Conservation (phyloP, 768 basidiomycete genomes). For the Leucogyrophana mollusca region DNA sequence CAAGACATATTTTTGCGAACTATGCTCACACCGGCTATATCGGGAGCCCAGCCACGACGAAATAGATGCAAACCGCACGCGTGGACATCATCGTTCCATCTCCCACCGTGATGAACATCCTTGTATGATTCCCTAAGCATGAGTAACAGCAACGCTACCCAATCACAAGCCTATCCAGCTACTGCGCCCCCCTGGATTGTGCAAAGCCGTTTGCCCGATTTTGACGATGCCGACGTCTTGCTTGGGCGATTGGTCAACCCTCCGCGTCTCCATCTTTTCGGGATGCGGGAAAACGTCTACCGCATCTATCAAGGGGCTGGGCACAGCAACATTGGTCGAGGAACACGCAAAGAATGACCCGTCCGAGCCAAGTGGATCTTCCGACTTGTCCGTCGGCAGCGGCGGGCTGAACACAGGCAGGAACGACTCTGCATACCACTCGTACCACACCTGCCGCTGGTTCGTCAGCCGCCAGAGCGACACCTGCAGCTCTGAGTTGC, state of each 20-base stretch:
- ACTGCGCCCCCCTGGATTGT: conserved; percentile 87
- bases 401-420: conserved; percentile 54
- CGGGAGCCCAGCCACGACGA: too few relatives aligned
- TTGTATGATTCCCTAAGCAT: too few relatives aligned
- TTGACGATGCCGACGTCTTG: conserved; percentile 58
- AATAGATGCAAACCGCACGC: too few relatives aligned
- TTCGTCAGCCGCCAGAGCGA: conserved; percentile 94
- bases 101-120: too few relatives aligned
- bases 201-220: conserved; percentile 91
- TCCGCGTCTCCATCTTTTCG: conserved; percentile 12
- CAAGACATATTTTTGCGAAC: too few relatives aligned
- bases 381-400: conserved; percentile 15
- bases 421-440: conserved; percentile 97
- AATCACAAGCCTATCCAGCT: conserved; percentile 87
- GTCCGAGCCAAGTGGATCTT: conserved; percentile 14
- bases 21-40: too few relatives aligned
- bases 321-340: conserved; percentile 29
- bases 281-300: conserved; percentile 39
- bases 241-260: conserved; percentile 16
- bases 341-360: conserved; percentile 25
- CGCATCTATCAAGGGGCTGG: conserved; percentile 76
- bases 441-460: conserved; percentile 93
- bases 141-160: too few relatives aligned
- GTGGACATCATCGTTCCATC: too few relatives aligned
- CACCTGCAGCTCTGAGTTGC: conserved; percentile 88